A percentile compares a stretch with the other conserved stretches of the same genome.
Conservation (phyloP, 331 rosid genomes). For the Quercus phellos region DNA sequence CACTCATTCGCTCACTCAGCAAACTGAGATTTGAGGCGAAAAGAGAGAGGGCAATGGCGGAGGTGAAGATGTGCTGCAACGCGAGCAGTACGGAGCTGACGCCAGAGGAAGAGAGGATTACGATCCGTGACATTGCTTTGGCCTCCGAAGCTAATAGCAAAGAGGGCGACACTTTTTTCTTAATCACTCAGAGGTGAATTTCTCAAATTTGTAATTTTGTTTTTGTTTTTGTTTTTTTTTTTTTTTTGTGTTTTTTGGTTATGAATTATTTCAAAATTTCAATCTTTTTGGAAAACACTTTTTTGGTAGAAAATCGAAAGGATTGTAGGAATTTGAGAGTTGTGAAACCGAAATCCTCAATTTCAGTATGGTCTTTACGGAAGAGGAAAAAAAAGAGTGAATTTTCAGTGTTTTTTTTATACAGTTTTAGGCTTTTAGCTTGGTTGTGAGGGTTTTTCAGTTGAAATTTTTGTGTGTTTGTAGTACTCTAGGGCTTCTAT, state of each 20-base stretch:
- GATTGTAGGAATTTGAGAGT: not conserved
- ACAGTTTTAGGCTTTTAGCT: too few relatives aligned
- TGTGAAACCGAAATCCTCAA: not conserved
- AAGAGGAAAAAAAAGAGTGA: too few relatives aligned
- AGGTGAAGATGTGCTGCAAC: constrained; percentile 53
- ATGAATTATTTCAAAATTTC: too few relatives aligned
- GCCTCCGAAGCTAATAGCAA: constrained; percentile 71
- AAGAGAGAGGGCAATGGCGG: constrained; percentile 38
- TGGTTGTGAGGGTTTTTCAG: too few relatives aligned
- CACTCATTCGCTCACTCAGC: not conserved
- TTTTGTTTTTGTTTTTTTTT: not conserved
- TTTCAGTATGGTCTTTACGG: not conserved
- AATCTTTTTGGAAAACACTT: not conserved
- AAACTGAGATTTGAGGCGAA: constrained; percentile 2
- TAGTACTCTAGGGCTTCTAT: too few relatives aligned
- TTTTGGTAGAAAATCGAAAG: not conserved
- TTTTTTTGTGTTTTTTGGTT: too few relatives aligned
- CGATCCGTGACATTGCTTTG: constrained; percentile 85
- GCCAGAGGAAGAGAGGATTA: constrained; percentile 87
- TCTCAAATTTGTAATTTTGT: not conserved
- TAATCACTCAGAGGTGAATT: constrained; percentile 76
- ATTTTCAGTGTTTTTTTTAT: too few relatives aligned
- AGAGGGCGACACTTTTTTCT: constrained; percentile 77
- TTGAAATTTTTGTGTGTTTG: too few relatives aligned
- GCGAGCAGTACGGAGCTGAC: constrained; percentile 47